Percentiles rank a stretch among this genome's conserved stretches.
phyloP scores from a whole-genome alignment of 164 flowering plant genomes.

The Magnolia changhungtana region DNA sequence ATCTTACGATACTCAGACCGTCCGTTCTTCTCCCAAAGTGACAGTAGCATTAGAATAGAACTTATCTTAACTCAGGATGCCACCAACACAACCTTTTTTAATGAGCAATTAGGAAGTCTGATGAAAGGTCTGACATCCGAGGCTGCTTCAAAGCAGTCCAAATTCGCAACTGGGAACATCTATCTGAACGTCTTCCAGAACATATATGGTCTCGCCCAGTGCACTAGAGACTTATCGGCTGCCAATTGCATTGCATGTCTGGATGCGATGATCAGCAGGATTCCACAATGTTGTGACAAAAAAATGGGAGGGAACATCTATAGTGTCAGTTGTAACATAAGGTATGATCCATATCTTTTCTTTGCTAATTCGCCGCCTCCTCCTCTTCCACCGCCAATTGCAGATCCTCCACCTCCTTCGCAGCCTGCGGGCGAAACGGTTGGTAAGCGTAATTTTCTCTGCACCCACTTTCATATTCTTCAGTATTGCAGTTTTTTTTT shows the following conservation, averaged over 20 bases:
- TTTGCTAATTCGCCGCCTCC: background rate
- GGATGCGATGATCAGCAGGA: background rate
- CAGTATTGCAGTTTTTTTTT: too few relatives aligned
- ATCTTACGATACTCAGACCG: constrained; percentile 28
- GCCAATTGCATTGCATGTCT: constrained; percentile 29
- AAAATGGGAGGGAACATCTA: constrained; percentile 31
- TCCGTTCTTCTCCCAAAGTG: constrained; percentile 11
- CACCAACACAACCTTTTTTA: constrained; percentile 17
- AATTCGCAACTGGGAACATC: constrained; percentile 24
- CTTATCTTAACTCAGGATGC: background rate
- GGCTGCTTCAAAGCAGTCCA: constrained; percentile 13
- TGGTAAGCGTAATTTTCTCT: too few relatives aligned
- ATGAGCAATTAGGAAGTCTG: constrained; percentile 4
- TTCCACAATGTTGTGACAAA: constrained; percentile 14
- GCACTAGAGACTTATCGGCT: constrained; percentile 27
- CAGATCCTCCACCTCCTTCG: too few relatives aligned
- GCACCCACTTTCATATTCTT: too few relatives aligned
- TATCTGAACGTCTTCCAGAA: background rate
- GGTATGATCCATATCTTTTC: constrained; percentile 37
- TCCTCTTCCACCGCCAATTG: too few relatives aligned
- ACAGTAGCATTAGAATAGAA: too few relatives aligned
- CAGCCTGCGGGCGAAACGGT: too few relatives aligned
- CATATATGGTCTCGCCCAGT: constrained; percentile 43
- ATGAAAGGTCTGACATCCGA: constrained; percentile 12
- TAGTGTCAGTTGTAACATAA: constrained; percentile 27